Conservation (phyloP, 2,329 filamentous ascomycete species). For the Penicillium sp. region DNA sequence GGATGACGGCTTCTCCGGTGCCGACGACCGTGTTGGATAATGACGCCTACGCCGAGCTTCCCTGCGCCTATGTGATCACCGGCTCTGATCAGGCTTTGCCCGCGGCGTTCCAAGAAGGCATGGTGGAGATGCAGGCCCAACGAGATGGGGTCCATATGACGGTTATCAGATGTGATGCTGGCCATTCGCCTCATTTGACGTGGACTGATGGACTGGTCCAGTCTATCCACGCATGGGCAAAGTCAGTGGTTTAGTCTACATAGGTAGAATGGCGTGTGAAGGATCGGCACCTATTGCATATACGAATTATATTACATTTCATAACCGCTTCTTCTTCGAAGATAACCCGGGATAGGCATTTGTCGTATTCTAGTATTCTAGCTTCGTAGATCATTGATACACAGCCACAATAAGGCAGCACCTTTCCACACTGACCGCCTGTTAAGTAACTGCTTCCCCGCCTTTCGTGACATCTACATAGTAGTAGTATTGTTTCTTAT, state of each 20-base stretch:
- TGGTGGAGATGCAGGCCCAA: conserved; percentile 24
- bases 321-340: too few relatives aligned
- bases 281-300: too few relatives aligned
- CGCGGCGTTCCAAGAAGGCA: conserved; percentile 29
- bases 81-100: conserved; percentile 28
- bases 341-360: too few relatives aligned
- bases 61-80: conserved; percentile 31
- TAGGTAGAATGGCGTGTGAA: too few relatives aligned
- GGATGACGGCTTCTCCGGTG: neutral
- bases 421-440: too few relatives aligned
- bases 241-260: neutral
- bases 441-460: too few relatives aligned
- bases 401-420: too few relatives aligned
- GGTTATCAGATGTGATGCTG: conserved; percentile 22
- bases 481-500: too few relatives aligned
- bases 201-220: conserved; percentile 26
- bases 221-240: neutral
- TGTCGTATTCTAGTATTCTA: too few relatives aligned
- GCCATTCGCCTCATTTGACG: conserved; percentile 31
- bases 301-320: too few relatives aligned
- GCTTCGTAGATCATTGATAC: too few relatives aligned
- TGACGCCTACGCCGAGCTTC: conserved; percentile 27
- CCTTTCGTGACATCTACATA: too few relatives aligned
- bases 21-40: conserved; percentile 24
- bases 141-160: conserved; percentile 5